A percentile compares a stretch with the other conserved stretches of the same genome.
Evolutionary conservation across 768 basidiomycete genomes (phyloP).

Genomic region (Auriscalpium microsporum): DNA sequence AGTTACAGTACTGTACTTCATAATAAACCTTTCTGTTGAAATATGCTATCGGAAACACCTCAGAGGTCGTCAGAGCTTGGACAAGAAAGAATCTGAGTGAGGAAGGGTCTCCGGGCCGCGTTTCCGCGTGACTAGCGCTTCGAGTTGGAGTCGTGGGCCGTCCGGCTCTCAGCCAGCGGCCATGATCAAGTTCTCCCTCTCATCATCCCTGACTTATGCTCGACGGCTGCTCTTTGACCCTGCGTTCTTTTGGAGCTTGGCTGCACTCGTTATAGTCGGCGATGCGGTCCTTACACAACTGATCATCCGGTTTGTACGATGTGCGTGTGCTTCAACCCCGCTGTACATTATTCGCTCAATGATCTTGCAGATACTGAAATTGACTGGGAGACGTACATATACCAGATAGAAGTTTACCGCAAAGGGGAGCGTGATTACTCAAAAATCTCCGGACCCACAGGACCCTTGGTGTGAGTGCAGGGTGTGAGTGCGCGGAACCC

Average conservation of each 20-base stretch:
- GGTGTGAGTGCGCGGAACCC: not conserved
- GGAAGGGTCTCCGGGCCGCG: too few relatives aligned
- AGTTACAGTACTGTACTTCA: too few relatives aligned
- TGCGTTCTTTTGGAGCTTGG: slow-evolving; percentile 59
- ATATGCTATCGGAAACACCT: too few relatives aligned
- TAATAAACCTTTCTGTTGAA: too few relatives aligned
- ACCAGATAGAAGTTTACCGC: slow-evolving; percentile 71
- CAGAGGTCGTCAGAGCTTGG: too few relatives aligned
- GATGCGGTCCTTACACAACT: slow-evolving; percentile 74
- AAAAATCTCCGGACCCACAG: slow-evolving; percentile 79
- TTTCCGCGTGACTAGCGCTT: too few relatives aligned
- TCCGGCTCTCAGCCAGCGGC: too few relatives aligned
- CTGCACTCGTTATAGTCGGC: slow-evolving; percentile 54
- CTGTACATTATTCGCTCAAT: slow-evolving; percentile 3
- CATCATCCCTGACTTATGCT: not conserved
- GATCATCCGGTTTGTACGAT: slow-evolving; percentile 75
- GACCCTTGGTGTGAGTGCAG: slow-evolving; percentile 73
- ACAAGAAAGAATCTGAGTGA: too few relatives aligned
- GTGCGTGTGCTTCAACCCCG: slow-evolving; percentile 38
- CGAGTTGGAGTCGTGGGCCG: too few relatives aligned
- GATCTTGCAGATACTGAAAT: slow-evolving; percentile 83
- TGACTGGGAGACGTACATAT: slow-evolving; percentile 95
- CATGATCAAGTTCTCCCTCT: not conserved
- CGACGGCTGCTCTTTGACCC: slow-evolving; percentile 41
- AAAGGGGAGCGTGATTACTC: slow-evolving; percentile 81